A percentile compares a stretch with the other conserved stretches of the same genome.
Conservation (phyloP, 305 asterid genomes). For the Coffea humblotiana region DNA sequence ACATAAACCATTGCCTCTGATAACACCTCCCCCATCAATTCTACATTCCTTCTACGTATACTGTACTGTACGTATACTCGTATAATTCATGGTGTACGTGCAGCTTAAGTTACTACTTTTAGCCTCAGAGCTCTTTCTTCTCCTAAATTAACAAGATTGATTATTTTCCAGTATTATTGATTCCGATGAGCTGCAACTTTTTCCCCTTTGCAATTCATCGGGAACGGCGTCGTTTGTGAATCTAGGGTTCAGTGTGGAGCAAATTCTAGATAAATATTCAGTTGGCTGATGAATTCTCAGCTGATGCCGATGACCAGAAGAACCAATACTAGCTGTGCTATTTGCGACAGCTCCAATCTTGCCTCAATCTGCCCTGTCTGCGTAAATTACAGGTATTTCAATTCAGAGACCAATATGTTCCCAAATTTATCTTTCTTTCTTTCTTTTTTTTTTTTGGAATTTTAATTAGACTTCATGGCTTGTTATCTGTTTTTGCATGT, state of each 20-base stretch:
- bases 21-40: no score
- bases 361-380: slow-evolving; percentile 83
- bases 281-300: slow-evolving; percentile 14
- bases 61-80: neutral
- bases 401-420: neutral
- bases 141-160: neutral
- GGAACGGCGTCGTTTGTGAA: neutral
- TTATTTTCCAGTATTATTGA: neutral
- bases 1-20: no score
- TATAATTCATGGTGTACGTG: neutral
- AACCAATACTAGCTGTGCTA: slow-evolving; percentile 54
- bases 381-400: slow-evolving; percentile 74
- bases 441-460: neutral
- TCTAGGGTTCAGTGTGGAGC: neutral
- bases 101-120: neutral
- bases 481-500: slow-evolving; percentile 6
- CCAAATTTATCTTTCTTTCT: slow-evolving; percentile 1
- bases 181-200: neutral
- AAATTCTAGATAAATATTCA: neutral
- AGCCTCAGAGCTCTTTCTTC: neutral
- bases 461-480: neutral
- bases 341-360: slow-evolving; percentile 81
- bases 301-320: slow-evolving; percentile 45
- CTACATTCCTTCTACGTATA: neutral
- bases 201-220: no score